Evolutionary conservation across 2,329 filamentous ascomycete species (phyloP).

Genomic region (Colletotrichum endophyticum): DNA sequence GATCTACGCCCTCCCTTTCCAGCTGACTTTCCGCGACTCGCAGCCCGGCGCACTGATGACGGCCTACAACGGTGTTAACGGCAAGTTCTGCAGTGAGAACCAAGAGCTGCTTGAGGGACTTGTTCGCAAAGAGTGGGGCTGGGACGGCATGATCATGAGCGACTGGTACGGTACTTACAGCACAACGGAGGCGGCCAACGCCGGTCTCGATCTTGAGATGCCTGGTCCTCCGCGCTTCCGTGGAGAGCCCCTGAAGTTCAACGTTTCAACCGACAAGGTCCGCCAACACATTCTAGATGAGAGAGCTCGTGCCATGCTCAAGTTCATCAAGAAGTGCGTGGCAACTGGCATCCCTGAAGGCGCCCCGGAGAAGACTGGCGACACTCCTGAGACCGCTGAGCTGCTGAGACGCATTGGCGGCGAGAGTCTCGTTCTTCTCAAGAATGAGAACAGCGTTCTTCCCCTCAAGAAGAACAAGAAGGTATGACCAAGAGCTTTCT

Average conservation of each 20-base stretch:
- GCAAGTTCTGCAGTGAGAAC: conserved; percentile 60
- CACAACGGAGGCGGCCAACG: conserved; percentile 53
- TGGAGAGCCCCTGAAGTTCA: conserved; percentile 56
- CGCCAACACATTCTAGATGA: conserved; percentile 59
- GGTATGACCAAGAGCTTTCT: conserved; percentile 28
- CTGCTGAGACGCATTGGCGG: conserved; percentile 70
- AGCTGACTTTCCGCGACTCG: conserved; percentile 57
- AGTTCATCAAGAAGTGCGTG: conserved; percentile 63
- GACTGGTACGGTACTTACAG: conserved; percentile 66
- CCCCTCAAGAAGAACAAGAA: conserved; percentile 69
- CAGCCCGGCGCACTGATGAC: conserved; percentile 63
- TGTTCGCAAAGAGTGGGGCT: conserved; percentile 62
- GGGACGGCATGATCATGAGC: conserved; percentile 62
- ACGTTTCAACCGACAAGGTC: conserved; percentile 61
- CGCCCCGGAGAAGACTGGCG: conserved; percentile 55
- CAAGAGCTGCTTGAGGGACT: conserved; percentile 53
- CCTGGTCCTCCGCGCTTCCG: conserved; percentile 58
- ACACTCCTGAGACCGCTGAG: conserved; percentile 67
- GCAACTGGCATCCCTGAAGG: conserved; percentile 59
- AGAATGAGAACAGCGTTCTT: conserved; percentile 70
- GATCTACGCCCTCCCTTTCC: conserved; percentile 64
- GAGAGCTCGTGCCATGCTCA: conserved; percentile 61
- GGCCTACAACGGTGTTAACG: conserved; percentile 64
- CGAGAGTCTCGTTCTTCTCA: conserved; percentile 75
- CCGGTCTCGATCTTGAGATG: conserved; percentile 65